phyloP scores from a whole-genome alignment of 2,329 filamentous ascomycete species.

The Alternaria solani region DNA sequence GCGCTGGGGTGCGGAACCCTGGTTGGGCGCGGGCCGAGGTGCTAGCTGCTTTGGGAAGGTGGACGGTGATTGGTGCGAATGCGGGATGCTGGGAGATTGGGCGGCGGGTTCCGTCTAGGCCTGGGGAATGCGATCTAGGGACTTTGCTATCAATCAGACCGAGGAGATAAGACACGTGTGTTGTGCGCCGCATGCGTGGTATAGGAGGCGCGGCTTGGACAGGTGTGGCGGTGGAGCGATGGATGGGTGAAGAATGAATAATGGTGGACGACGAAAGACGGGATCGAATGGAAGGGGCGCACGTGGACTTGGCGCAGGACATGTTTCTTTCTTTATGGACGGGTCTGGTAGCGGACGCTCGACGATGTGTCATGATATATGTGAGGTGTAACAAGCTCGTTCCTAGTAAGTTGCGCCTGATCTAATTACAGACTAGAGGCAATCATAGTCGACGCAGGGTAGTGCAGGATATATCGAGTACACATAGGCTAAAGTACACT shows the following conservation, averaged over 20 bases:
- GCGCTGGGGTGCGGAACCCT: background rate
- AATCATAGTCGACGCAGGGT: background rate
- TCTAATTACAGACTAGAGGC: background rate
- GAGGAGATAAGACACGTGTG: conserved; percentile 8
- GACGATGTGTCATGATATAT: background rate
- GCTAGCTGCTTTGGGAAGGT: conserved; percentile 21
- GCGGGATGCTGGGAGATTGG: conserved; percentile 3
- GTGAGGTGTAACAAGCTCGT: background rate
- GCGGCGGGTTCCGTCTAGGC: conserved; percentile 14
- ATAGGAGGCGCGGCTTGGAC: background rate
- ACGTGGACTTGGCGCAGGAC: background rate
- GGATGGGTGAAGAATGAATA: background rate
- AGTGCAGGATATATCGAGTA: background rate
- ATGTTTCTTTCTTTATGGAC: background rate
- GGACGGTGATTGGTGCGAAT: conserved; percentile 8
- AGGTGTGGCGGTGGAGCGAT: background rate
- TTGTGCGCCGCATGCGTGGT: background rate
- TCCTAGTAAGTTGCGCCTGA: background rate
- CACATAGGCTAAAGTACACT: no score
- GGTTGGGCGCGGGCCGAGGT: conserved; percentile 7
- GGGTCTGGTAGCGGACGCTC: background rate
- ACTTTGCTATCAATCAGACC: conserved; percentile 1
- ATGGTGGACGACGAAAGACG: background rate
- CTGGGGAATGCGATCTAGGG: background rate
- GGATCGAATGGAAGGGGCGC: background rate